A percentile compares a stretch with the other conserved stretches of the same genome.
Evolutionary conservation across 2,329 filamentous ascomycete genomes (phyloP).

Genomic region (Diaporthe amygdali): DNA sequence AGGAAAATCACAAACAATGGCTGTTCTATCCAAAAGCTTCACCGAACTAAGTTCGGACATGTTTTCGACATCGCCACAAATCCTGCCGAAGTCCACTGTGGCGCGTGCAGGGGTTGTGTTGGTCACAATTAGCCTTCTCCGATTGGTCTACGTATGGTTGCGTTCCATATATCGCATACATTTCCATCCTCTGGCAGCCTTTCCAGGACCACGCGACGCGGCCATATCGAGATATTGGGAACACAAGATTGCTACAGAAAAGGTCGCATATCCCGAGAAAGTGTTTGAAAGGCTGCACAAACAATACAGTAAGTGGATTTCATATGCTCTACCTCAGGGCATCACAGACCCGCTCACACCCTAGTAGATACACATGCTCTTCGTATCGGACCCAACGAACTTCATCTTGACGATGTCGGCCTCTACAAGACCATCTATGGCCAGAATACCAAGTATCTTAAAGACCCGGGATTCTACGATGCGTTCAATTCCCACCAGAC

Average conservation of each 20-base stretch:
- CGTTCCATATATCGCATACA: background rate
- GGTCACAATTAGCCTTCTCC: background rate
- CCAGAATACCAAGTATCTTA: background rate
- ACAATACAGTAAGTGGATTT: background rate
- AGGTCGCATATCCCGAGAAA: background rate
- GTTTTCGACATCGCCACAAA: no score
- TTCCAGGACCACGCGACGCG: background rate
- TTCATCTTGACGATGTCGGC: background rate
- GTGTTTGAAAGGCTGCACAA: background rate
- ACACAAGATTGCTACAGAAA: background rate
- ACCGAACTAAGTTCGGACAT: background rate
- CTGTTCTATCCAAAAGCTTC: background rate
- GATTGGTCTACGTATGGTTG: background rate
- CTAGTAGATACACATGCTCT: background rate
- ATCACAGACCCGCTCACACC: background rate
- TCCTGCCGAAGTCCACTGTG: background rate
- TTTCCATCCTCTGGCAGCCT: background rate
- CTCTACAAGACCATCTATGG: background rate
- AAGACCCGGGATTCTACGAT: background rate
- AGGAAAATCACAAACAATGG: background rate
- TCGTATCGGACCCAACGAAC: background rate
- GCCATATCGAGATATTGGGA: background rate
- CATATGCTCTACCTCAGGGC: accelerated
- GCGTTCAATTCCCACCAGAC: background rate
- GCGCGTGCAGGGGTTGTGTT: background rate